Evolutionary conservation across 305 asterid species (phyloP).

Genomic region (Lippia alba): DNA sequence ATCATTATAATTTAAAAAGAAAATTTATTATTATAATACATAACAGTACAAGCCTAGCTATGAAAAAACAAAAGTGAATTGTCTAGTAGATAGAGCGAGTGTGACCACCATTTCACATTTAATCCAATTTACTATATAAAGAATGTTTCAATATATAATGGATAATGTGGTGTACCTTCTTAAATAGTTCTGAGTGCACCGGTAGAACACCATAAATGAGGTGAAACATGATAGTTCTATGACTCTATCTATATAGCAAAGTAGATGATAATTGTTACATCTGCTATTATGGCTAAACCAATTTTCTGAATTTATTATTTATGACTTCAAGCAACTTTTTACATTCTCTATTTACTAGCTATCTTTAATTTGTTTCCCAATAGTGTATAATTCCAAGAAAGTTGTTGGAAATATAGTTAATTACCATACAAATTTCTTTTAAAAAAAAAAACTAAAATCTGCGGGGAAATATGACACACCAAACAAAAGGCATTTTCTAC

Average conservation of each 20-base stretch:
- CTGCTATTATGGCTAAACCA: background rate
- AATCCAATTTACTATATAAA: conserved; percentile 8
- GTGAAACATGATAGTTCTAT: background rate
- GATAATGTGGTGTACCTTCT: conserved; percentile 16
- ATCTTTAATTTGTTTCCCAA: too few relatives aligned
- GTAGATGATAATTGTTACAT: conserved; percentile 22
- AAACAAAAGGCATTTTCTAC: too few relatives aligned
- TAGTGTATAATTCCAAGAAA: too few relatives aligned
- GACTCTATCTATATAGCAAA: conserved; percentile 1
- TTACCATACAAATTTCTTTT: too few relatives aligned
- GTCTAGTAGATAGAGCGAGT: too few relatives aligned
- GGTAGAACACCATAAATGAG: conserved; percentile 27
- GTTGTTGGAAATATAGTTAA: too few relatives aligned
- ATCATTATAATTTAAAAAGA: too few relatives aligned
- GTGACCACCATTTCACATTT: background rate
- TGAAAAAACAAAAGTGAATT: too few relatives aligned
- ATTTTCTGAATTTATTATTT: conserved; percentile 22
- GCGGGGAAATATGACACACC: too few relatives aligned
- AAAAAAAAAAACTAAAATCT: too few relatives aligned
- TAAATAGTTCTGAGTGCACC: conserved; percentile 11
- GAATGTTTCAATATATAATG: conserved; percentile 1
- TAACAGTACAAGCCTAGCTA: too few relatives aligned
- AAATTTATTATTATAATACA: too few relatives aligned
- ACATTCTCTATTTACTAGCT: background rate
- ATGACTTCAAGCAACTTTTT: conserved; percentile 1